Evolutionary conservation across 2,329 filamentous ascomycete species (phyloP), one percentile per base, ranked within the genome.

Genomic region (Escovopsis weberi): DNA sequence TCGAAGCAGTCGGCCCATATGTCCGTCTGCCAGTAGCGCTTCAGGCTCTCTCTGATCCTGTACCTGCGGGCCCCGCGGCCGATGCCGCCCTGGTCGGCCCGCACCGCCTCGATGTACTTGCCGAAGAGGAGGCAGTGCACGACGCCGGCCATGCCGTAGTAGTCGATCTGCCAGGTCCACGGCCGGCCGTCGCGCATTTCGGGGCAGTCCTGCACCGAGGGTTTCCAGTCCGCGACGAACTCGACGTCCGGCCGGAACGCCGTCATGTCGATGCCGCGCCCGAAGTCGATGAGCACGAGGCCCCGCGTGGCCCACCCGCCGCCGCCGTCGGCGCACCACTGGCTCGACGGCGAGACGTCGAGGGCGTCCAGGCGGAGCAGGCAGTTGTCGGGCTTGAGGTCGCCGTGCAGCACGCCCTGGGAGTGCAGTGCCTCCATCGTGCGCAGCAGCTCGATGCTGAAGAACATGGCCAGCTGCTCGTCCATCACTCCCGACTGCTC

Each of bases 131-230:
- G 74, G 37, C 78, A 82, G 62, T 98, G 87, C 4, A 96, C 69
- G 23, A 85, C 84, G 4, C 86, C 87, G 0, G 91, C 91, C 0
- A 95, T 72, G 11, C 91, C 91, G 60, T 94, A 85, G 54, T 96
- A 93, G 65, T 98, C 91, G 51, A 95, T 85, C 60, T 98, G 91
- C 68, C 87, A 95, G 1, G 89, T 96, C 91, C 91, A 98, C 1
- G 88, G 87, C 1, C 89, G 75, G 44, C 86, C 75, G 64, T 98
- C 89, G 38, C 88, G 82, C 75, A 96, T 94, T 68, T 98, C 91
- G 15, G 85, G 82, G 61, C 91, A 98, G 62, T 98, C 91, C 41
- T 86, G 81, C 23, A 82, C 74, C 12, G 75, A 77, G 0, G 85
- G 87, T 61, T 91, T 84, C 91, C 91, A 98, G 64, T 98, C 91